Base-by-base conservation (phyloP, 1,139 yeast genomes). In the Geotrichum macrosporum region DNA sequence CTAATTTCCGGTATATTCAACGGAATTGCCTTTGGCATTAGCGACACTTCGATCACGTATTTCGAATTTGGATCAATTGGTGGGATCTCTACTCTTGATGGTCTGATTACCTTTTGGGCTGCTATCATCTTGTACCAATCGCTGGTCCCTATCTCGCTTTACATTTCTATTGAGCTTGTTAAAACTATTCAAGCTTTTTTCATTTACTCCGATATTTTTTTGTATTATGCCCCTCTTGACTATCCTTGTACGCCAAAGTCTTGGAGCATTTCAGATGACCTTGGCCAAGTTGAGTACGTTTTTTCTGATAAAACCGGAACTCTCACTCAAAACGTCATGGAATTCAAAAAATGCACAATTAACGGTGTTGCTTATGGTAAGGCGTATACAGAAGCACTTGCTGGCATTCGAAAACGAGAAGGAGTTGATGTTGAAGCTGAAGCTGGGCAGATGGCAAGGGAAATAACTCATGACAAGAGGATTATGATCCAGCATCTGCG, bases 301-400 rank as follows among this genome's bases (percentile, higher is more conserved):
- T n/a, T n/a, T n/a, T n/a, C n/a, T n/a, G n/a, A n/a, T n/a, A n/a
- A 92, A 67, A 92, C 98, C 0, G 98, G 98, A 52, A 92, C 98
- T 0, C 73, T 92, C 57, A 92, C 98, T 1, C 97, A 89, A 64
- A 92, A 92, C 65, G 85, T 89, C 31, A 92, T 92, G 98, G 96
- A 89, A 63, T 89, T 88, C 67, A 86, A 87, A 57, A 92, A 92
- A 64, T 84, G 95, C 64, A 80, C 96, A 1, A 82, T 92, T 51
- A 78, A 80, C 60, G 97, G 98, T 36, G 77, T 78, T 46, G 75
- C 84, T 9, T 92, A 92, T 61, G 98, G 98, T 35, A 73, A 84
- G 56, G 97, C 97, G 0, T 92, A 88, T 61, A 92, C 98, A 1
- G 98, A 92, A 62, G 96, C 97, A 0, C 76, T 85, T 61, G 92